These are phyloP conservation scores for Macaranga tanarius DNA, from an alignment of 441 rosid species.

Conservation along the genomic window DNA sequence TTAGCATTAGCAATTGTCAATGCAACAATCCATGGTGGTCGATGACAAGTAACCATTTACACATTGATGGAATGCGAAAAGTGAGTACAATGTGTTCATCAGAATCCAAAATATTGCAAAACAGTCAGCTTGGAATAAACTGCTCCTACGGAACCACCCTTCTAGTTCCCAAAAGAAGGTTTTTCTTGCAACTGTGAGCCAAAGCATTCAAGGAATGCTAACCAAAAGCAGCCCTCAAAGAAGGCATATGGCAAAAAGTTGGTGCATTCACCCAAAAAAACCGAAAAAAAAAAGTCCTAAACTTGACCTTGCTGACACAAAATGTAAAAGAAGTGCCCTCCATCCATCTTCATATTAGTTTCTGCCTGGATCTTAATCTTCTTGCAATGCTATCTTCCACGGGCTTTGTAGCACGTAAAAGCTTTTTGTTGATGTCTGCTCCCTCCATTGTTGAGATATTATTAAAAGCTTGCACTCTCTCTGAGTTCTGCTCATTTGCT, in stretches of 20 bases:
- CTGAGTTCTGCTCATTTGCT: slow-evolving; percentile 13
- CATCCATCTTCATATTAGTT: slow-evolving; percentile 18
- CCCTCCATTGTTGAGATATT: neutral
- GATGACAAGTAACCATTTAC: too few species aligned
- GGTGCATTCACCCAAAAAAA: slow-evolving; percentile 2
- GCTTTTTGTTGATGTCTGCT: slow-evolving; percentile 3
- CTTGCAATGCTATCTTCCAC: slow-evolving; percentile 34
- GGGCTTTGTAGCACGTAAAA: neutral
- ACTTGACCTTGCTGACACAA: neutral
- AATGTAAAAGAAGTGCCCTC: neutral
- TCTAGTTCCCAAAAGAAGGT: neutral
- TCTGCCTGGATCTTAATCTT: slow-evolving; percentile 38
- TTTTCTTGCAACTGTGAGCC: neutral
- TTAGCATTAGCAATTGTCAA: too few species aligned
- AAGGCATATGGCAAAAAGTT: neutral
- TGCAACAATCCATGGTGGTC: too few species aligned
- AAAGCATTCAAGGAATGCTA: neutral
- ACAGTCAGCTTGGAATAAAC: neutral
- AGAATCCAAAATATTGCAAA: neutral
- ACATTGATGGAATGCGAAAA: neutral
- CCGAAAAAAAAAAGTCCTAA: slow-evolving; percentile 6
- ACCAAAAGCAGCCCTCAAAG: neutral
- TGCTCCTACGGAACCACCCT: neutral
- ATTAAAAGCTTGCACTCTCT: neutral
- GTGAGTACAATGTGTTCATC: neutral